phyloP scores from a whole-genome alignment of 2,329 filamentous ascomycete species.

The Periconia sp. region DNA sequence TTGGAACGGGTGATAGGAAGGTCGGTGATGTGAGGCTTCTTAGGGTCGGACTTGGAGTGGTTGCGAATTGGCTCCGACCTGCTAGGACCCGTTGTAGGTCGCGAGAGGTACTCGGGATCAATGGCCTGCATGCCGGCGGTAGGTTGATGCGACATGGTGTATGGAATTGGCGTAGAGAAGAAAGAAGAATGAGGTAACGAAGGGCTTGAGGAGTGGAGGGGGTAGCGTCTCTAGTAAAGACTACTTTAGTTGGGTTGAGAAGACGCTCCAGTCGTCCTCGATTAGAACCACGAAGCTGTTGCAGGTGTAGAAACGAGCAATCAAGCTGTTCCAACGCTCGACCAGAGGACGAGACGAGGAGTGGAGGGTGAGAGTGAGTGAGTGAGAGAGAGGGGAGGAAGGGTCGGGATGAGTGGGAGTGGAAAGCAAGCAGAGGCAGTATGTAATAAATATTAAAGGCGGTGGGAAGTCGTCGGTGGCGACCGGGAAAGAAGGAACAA shows the following conservation, averaged over 20 bases:
- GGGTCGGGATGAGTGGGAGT: slow-evolving; percentile 17
- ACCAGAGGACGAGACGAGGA: no score
- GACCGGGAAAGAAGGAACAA: slow-evolving; percentile 1
- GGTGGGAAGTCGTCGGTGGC: slow-evolving; percentile 19
- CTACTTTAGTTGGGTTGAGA: neutral
- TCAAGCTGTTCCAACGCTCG: neutral
- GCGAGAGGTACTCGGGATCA: slow-evolving; percentile 51
- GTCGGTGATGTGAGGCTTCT: slow-evolving; percentile 86
- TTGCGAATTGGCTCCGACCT: slow-evolving; percentile 56
- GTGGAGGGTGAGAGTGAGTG: neutral
- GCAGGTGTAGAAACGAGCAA: neutral
- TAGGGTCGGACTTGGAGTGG: slow-evolving; percentile 54
- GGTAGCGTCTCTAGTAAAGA: neutral
- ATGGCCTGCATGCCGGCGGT: slow-evolving; percentile 51
- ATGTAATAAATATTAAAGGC: slow-evolving; percentile 25
- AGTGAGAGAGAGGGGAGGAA: slow-evolving; percentile 6
- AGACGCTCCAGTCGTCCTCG: neutral
- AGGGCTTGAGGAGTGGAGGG: slow-evolving; percentile 6
- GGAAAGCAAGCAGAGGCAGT: slow-evolving; percentile 12
- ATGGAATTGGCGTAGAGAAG: slow-evolving; percentile 2
- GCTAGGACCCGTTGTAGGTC: slow-evolving; percentile 51
- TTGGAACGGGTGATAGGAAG: slow-evolving; percentile 77
- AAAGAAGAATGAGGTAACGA: slow-evolving; percentile 13
- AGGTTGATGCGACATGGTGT: slow-evolving; percentile 55
- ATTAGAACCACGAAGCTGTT: slow-evolving; percentile 18